A percentile compares a stretch with the other conserved stretches of the same genome.
Evolutionary conservation across 192 early-diverging fungal species (phyloP).

Genomic region (Backusella psychrophila): DNA sequence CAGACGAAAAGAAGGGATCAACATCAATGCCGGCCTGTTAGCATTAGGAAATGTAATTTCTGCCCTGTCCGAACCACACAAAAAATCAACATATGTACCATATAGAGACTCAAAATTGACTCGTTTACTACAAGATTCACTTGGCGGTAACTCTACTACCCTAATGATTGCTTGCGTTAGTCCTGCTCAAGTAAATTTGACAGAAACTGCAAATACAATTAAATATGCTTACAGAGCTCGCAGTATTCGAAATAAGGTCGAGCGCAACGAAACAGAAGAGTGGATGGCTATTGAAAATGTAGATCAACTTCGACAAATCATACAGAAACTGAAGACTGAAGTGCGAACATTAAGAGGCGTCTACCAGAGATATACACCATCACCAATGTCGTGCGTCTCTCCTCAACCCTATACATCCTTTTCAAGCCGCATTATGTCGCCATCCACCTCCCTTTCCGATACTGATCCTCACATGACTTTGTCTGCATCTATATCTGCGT

Average conservation of each 20-base stretch:
- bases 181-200: slow-evolving; percentile 78
- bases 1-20: slow-evolving; percentile 92
- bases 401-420: neutral
- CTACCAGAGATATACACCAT: neutral
- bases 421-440: slow-evolving; percentile 2
- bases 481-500: slow-evolving; percentile 13
- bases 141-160: slow-evolving; percentile 93
- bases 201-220: slow-evolving; percentile 92
- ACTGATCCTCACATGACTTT: neutral
- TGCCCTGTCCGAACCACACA: slow-evolving; percentile 81
- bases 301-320: slow-evolving; percentile 61
- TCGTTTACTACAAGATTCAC: slow-evolving; percentile 90
- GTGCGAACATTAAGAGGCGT: slow-evolving; percentile 43
- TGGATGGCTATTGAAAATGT: slow-evolving; percentile 57
- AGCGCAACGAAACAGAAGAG: slow-evolving; percentile 65
- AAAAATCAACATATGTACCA: slow-evolving; percentile 73
- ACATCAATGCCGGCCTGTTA: slow-evolving; percentile 93
- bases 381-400: neutral
- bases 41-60: slow-evolving; percentile 98
- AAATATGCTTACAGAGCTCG: slow-evolving; percentile 95
- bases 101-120: slow-evolving; percentile 99
- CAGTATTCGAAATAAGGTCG: slow-evolving; percentile 90
- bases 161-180: slow-evolving; percentile 95
- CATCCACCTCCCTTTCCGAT: slow-evolving; percentile 15
- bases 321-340: slow-evolving; percentile 60